phyloP scores from a whole-genome alignment of 306 rosid genomes.

The Senna siamea region DNA sequence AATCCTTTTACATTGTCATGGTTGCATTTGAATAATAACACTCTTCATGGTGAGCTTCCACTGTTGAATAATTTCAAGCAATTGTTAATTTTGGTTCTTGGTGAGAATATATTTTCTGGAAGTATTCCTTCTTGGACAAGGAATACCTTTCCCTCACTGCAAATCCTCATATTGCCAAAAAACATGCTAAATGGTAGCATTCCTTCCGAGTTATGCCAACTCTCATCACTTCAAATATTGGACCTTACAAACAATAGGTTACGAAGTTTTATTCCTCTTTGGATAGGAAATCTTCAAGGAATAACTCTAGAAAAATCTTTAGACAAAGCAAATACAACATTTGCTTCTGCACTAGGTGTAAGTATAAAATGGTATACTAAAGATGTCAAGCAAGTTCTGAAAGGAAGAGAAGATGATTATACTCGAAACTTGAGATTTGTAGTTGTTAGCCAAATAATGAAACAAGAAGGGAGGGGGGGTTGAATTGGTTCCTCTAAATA shows the following conservation, averaged over 20 bases:
- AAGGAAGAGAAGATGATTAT: too few species aligned
- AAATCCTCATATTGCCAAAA: neutral
- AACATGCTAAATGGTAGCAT: constrained; percentile 28
- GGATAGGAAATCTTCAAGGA: constrained; percentile 27
- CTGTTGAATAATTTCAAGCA: neutral
- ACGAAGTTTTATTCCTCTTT: constrained; percentile 12
- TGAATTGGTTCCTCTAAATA: too few species aligned
- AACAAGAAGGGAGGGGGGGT: too few species aligned
- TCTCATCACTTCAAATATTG: constrained; percentile 13
- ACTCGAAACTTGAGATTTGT: too few species aligned
- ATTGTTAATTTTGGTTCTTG: constrained; percentile 9
- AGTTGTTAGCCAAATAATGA: neutral
- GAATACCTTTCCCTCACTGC: neutral
- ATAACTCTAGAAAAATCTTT: neutral
- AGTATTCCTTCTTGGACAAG: constrained; percentile 36
- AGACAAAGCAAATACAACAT: too few species aligned
- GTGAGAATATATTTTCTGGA: constrained; percentile 29
- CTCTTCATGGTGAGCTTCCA: neutral
- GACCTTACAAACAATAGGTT: constrained; percentile 27
- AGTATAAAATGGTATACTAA: neutral
- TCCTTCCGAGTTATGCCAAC: too few species aligned
- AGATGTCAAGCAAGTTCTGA: neutral
- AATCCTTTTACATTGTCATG: too few species aligned
- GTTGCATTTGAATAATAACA: too few species aligned
- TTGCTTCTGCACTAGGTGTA: too few species aligned